Evolutionary conservation across 202 grass and related monocot genomes (phyloP).

Genomic region (Schoenoplectus triqueter): DNA sequence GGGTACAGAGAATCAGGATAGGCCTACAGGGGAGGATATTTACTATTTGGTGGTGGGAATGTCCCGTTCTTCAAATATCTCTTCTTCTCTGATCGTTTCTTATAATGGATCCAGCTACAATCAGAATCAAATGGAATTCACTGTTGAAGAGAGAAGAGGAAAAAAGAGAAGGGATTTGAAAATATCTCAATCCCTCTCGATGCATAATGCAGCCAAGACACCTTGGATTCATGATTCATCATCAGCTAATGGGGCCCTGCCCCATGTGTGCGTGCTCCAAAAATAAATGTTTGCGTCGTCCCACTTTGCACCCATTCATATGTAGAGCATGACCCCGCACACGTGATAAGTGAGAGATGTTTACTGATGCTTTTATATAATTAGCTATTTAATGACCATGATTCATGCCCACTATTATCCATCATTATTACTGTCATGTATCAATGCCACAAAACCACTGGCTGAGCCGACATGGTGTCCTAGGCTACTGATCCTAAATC

Average conservation of each 20-base stretch:
- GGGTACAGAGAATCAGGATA: not conserved
- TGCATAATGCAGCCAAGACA: not conserved
- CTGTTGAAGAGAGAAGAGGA: too few relatives aligned
- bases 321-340: not conserved
- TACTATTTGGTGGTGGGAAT: not conserved
- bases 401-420: not conserved
- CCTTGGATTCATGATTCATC: not conserved
- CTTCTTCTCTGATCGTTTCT: too few relatives aligned
- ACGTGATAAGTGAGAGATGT: not conserved
- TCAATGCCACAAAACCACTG: not conserved
- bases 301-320: constrained; percentile 22
- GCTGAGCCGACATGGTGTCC: not conserved
- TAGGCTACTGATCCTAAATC: not conserved
- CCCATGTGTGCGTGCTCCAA: not conserved
- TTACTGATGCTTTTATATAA: not conserved
- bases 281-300: not conserved
- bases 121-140: too few relatives aligned
- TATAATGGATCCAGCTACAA: too few relatives aligned
- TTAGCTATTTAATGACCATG: not conserved
- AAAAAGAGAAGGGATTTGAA: too few relatives aligned
- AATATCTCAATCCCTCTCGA: not conserved
- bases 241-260: not conserved
- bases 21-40: too few relatives aligned
- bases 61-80: too few relatives aligned
- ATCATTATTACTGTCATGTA: not conserved